Percentiles rank a stretch among this genome's conserved stretches.
Evolutionary conservation across 1,284 basidiomycete genomes (phyloP).

Genomic region (Porogramme epimiltina): DNA sequence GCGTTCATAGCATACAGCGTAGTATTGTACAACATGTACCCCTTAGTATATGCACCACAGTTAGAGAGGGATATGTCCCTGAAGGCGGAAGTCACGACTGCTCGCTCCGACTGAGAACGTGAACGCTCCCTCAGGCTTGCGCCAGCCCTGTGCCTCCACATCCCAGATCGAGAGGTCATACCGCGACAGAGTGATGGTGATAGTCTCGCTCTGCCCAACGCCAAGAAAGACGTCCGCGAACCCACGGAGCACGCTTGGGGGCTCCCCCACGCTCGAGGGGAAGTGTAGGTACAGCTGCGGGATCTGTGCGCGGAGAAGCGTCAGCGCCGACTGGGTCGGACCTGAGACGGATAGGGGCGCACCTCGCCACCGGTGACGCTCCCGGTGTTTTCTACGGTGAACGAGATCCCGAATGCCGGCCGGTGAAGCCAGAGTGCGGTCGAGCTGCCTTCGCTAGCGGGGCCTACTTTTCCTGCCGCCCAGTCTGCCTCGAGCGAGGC

Average conservation of each 20-base stretch:
- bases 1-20: too few species aligned
- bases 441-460: slow-evolving; percentile 49
- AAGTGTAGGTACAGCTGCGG: slow-evolving; percentile 48
- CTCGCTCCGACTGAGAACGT: slow-evolving; percentile 52
- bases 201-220: slow-evolving; percentile 36
- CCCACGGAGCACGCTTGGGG: slow-evolving; percentile 45
- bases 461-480: not conserved
- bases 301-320: slow-evolving; percentile 33
- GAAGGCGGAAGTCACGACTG: slow-evolving; percentile 45
- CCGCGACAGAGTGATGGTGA: slow-evolving; percentile 42
- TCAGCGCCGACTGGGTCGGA: not conserved
- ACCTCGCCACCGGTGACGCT: slow-evolving; percentile 56
- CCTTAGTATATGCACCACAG: too few species aligned
- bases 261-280: slow-evolving; percentile 40
- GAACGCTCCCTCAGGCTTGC: slow-evolving; percentile 46
- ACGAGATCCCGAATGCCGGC: slow-evolving; percentile 59
- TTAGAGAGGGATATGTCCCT: slow-evolving; percentile 21
- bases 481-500: slow-evolving; percentile 47
- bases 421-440: slow-evolving; percentile 66
- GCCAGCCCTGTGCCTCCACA: slow-evolving; percentile 48
- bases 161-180: slow-evolving; percentile 52
- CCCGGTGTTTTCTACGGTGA: slow-evolving; percentile 63
- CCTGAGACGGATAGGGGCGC: slow-evolving; percentile 25
- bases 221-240: slow-evolving; percentile 45
- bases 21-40: too few species aligned